These are phyloP conservation scores for Pseudomicrostroma phylloplanum DNA, from an alignment of 1,284 basidiomycete species.

Conservation along the genomic window DNA sequence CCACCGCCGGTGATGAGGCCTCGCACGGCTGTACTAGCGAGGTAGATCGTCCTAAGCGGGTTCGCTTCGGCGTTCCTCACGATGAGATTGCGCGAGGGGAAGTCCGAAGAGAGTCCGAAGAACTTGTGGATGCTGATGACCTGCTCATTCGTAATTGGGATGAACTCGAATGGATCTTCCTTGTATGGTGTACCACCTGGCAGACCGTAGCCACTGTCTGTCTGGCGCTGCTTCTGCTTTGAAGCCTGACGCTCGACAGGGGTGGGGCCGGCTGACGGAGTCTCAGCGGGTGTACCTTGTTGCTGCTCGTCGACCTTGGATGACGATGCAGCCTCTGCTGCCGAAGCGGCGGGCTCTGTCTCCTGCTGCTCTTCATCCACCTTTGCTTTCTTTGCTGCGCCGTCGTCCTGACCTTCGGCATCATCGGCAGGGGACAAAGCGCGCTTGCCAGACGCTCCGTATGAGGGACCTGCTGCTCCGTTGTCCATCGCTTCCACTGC, in stretches of 20 bases:
- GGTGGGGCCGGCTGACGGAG: neutral
- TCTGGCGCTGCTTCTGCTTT: constrained; percentile 20
- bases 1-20: constrained; percentile 70
- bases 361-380: constrained; percentile 13
- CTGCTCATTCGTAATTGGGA: constrained; percentile 32
- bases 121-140: constrained; percentile 58
- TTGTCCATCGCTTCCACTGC: constrained; percentile 33
- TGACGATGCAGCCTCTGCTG: constrained; percentile 18
- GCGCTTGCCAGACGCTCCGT: constrained; percentile 13
- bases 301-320: constrained; percentile 5
- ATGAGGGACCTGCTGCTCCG: constrained; percentile 13
- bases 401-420: neutral
- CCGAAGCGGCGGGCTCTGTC: constrained; percentile 14
- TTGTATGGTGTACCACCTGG: constrained; percentile 45
- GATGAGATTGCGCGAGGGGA: constrained; percentile 70
- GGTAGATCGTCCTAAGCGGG: constrained; percentile 73
- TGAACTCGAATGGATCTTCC: constrained; percentile 45
- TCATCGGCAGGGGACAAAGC: constrained; percentile 12
- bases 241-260: constrained; percentile 28
- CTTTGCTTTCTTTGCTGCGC: neutral
- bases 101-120: constrained; percentile 67
- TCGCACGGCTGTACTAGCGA: constrained; percentile 73
- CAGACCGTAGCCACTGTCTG: constrained; percentile 25
- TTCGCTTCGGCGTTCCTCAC: constrained; percentile 81
- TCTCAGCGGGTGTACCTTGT: neutral